Evolutionary conservation across 805 yeast genomes (phyloP).

Genomic region (Candida bentonensis): DNA sequence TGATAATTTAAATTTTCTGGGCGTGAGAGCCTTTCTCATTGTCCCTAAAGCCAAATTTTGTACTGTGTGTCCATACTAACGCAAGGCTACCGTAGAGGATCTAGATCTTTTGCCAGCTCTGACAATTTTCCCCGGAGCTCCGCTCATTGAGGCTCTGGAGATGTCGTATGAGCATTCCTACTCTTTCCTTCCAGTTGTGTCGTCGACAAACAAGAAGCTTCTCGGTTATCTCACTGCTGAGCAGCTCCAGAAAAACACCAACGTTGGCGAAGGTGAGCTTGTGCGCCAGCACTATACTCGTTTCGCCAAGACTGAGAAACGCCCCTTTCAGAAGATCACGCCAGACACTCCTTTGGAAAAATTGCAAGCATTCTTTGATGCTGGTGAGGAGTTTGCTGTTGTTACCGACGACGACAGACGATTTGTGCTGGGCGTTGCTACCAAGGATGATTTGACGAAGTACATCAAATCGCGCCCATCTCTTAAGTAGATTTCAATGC

Average conservation of each 20-base stretch:
- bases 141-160: constrained; percentile 36
- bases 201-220: constrained; percentile 29
- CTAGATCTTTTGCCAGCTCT: constrained; percentile 45
- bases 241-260: constrained; percentile 22
- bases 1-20: too few species aligned
- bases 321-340: constrained; percentile 30
- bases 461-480: constrained; percentile 31
- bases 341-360: constrained; percentile 42
- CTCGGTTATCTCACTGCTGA: constrained; percentile 36
- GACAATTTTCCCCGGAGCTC: constrained; percentile 35
- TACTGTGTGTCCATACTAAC: constrained; percentile 8
- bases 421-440: constrained; percentile 46
- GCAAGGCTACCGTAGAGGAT: constrained; percentile 42
- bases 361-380: constrained; percentile 35
- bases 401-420: constrained; percentile 37
- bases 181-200: constrained; percentile 40
- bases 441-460: constrained; percentile 32
- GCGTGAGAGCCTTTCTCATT: too few species aligned
- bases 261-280: constrained; percentile 22
- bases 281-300: constrained; percentile 21
- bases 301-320: constrained; percentile 18
- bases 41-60: too few species aligned
- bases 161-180: constrained; percentile 42
- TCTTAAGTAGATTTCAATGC: too few species aligned
- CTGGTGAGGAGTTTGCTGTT: constrained; percentile 41